Percentiles rank a stretch among this genome's conserved stretches.
Evolutionary conservation across 495 filamentous ascomycete genomes (phyloP).

Genomic region (Lasiosphaeris hirsuta): DNA sequence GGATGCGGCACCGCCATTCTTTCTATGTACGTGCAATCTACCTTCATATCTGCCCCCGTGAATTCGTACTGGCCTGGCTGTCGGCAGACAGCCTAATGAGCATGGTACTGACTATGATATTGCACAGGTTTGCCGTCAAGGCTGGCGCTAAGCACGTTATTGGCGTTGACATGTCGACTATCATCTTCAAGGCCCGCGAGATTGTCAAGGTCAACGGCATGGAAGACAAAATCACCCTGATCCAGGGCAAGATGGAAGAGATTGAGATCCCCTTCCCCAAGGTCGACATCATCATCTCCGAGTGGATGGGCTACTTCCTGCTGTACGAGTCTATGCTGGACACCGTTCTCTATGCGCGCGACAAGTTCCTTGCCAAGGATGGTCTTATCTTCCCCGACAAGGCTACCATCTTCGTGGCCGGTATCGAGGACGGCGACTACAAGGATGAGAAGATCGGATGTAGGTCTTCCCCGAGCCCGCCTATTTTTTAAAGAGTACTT

Average conservation of each 20-base stretch:
- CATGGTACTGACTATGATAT: too few species aligned
- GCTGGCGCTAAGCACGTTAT: conserved; percentile 89
- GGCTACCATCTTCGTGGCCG: conserved; percentile 80
- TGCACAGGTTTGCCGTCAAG: conserved; percentile 71
- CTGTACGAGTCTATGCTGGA: conserved; percentile 95
- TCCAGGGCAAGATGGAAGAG: conserved; percentile 92
- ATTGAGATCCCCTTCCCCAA: conserved; percentile 72
- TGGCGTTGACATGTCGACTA: conserved; percentile 89
- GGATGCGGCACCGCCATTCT: conserved; percentile 92
- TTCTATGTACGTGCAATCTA: conserved; percentile 72
- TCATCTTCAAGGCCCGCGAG: conserved; percentile 82
- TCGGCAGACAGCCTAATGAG: too few species aligned
- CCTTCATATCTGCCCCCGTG: conserved; percentile 13
- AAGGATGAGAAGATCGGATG: conserved; percentile 69
- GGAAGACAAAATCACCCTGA: conserved; percentile 69
- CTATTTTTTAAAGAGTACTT: not conserved
- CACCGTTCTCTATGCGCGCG: conserved; percentile 84
- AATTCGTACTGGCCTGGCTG: too few species aligned
- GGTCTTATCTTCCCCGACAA: conserved; percentile 91
- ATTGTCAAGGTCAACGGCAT: conserved; percentile 81
- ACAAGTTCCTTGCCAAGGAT: conserved; percentile 70
- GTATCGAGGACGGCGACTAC: conserved; percentile 82
- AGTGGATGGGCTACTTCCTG: conserved; percentile 97
- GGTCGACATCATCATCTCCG: conserved; percentile 93
- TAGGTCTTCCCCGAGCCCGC: conserved; percentile 30